Evolutionary conservation across 352 stramenopile species (phyloP).

Genomic region (Phytophthora palmivora): DNA sequence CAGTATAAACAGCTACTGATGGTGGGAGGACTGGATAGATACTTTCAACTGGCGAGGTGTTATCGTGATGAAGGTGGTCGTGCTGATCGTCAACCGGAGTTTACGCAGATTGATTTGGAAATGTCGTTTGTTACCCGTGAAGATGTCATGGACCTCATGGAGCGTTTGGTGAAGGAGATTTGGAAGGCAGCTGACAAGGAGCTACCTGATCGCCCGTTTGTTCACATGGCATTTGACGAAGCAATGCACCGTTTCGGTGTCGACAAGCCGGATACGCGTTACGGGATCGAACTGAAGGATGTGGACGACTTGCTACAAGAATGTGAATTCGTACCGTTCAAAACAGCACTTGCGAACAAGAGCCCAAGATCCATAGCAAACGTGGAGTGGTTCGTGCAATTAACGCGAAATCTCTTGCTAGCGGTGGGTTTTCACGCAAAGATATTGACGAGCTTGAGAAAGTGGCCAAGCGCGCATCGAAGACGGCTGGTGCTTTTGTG

Average conservation of each 20-base stretch:
- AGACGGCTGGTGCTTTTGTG: conserved; percentile 47
- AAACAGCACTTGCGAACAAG: conserved; percentile 35
- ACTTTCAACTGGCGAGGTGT: conserved; percentile 92
- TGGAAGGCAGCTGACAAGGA: conserved; percentile 62
- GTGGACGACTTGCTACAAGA: conserved; percentile 48
- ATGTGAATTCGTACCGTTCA: conserved; percentile 57
- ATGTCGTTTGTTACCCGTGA: conserved; percentile 86
- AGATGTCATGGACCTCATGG: conserved; percentile 80
- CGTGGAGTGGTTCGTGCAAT: conserved; percentile 66
- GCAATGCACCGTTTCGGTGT: conserved; percentile 85
- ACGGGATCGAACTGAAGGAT: conserved; percentile 74
- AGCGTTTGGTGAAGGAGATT: conserved; percentile 76
- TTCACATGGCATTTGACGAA: conserved; percentile 76
- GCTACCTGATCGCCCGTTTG: conserved; percentile 51
- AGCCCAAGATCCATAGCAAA: conserved; percentile 34
- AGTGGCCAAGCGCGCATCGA: conserved; percentile 54
- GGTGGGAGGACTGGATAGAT: conserved; percentile 86
- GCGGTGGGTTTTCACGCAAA: conserved; percentile 72
- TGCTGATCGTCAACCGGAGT: conserved; percentile 90
- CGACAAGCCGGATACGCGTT: conserved; percentile 88
- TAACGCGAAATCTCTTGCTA: conserved; percentile 69
- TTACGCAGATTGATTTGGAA: conserved; percentile 93
- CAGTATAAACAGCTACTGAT: conserved; percentile 94
- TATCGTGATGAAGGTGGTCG: conserved; percentile 91
- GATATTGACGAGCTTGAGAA: conserved; percentile 72